Evolutionary conservation across 768 basidiomycete species (phyloP), one percentile per base, ranked within the genome.

Genomic region (Mycena epipterygia): DNA sequence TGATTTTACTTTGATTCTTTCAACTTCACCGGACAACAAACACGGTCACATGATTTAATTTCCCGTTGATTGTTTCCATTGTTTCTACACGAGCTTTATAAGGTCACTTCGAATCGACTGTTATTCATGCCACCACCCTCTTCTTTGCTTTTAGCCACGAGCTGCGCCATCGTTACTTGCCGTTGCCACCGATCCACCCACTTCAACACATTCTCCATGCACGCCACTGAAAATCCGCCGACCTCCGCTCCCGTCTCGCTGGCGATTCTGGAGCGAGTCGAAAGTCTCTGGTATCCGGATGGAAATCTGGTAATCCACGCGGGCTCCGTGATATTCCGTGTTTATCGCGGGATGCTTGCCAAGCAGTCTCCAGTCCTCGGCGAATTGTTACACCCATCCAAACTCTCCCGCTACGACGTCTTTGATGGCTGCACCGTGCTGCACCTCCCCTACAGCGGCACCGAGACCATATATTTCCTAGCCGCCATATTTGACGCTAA

Each of bases 291-390:
- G 61, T 51, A 27, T 21, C 21, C 33, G 23, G 61, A 63, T 9
- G 61, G 59, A 7, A 61, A 55, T 11, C 7, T 68, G 1, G 32
- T 68, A n/a, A 37, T 62, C 8, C 53, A 39, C 19, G 59, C 67
- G 19, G 67, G 44, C 6, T 4, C 19, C 1, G 3, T 39, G 4
- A 12, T 25, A 16, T 61, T 68, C 19, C 60, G 59, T n/a, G 59
- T 68, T 0, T 68, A 8, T 30, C 58, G 67, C 16, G 59, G 44
- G 19, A 68, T 62, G 25, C 32, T 68, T 7, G 42, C 59, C 17
- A 2, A 49, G 44, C 51, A 55, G 21, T 62, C 59, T 0, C 13
- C 42, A 0, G 1, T 29, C 25, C 52, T 68, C n/a, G 42, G 21
- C 12, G 53, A 44, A 3, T 21, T 62, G 12, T 13, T 68, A 7